Evolutionary conservation across 352 stramenopile genomes (phyloP).

Genomic region (Globisporangium nodosum): DNA sequence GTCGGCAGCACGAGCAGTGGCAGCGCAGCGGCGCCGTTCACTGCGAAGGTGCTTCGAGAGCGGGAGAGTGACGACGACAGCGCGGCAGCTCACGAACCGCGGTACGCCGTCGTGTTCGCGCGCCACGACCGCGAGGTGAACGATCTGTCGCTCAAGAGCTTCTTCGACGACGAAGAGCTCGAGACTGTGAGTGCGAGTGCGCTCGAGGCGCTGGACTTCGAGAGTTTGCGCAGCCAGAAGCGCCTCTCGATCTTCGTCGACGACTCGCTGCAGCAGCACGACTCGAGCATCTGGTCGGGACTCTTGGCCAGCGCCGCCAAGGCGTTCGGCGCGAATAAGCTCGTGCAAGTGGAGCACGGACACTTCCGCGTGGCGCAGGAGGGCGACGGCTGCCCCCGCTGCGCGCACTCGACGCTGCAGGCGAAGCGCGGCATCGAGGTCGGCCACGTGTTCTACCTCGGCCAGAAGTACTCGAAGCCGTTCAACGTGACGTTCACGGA

Average conservation of each 20-base stretch:
- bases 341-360: slow-evolving; percentile 23
- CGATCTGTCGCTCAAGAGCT: slow-evolving; percentile 61
- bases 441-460: slow-evolving; percentile 86
- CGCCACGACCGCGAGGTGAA: slow-evolving; percentile 63
- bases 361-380: slow-evolving; percentile 64
- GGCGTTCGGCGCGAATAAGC: background rate
- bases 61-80: slow-evolving; percentile 17
- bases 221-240: slow-evolving; percentile 6
- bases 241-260: slow-evolving; percentile 60
- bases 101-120: slow-evolving; percentile 48
- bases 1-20: background rate
- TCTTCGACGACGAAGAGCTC: slow-evolving; percentile 56
- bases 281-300: background rate
- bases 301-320: background rate
- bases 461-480: slow-evolving; percentile 85
- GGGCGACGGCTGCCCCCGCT: slow-evolving; percentile 60
- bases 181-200: slow-evolving; percentile 23
- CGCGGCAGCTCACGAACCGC: background rate
- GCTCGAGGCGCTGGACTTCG: slow-evolving; percentile 17
- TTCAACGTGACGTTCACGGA: slow-evolving; percentile 59
- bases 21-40: slow-evolving; percentile 15
- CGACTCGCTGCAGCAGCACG: slow-evolving; percentile 32
- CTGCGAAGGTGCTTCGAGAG: slow-evolving; percentile 33
- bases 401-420: slow-evolving; percentile 39
- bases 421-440: slow-evolving; percentile 86